Evolutionary conservation across 192 early-diverging fungal genomes (phyloP), one percentile per base, ranked within the genome.

Genomic region (Phycomyces blakesleeanus): DNA sequence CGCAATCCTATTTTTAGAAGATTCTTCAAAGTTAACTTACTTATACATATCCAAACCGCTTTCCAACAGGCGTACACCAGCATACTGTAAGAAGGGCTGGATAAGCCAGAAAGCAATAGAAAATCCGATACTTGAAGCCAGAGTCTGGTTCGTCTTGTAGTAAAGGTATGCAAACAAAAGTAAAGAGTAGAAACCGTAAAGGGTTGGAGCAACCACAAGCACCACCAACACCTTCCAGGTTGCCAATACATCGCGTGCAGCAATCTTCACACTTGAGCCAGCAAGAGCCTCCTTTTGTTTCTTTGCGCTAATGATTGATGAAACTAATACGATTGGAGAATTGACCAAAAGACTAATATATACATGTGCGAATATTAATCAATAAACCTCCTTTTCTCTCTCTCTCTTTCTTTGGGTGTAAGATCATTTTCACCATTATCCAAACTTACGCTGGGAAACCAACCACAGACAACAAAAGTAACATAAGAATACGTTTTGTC

Each of bases 161-260:
- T 34, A 63, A 47, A 67, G 14, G 44, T 58, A 44, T 9, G 25
- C 26, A 27, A 69, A 61, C n/a, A 82, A 67, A 22, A 92, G 40
- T 25, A 87, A 53, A 1, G 87, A 78, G 64, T 92, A 92, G 3
- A 79, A 69, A 4, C 82, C 79, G 64, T 92, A 92, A 27, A 91
- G 74, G 6, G 82, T 39, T 9, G 93, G 93, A 41, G 85, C 80
- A 49, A 92, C 75, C 0, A 85, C 90, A 26, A 89, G 68, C 14
- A 87, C 85, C 24, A 93, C 87, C 9, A 93, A 71, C 27, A 93
- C 77, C 66, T 97, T 97, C 96, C 95, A 97, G 5, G 96, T 95
- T 0, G 91, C 93, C n/a, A 98, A 76, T 9, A 98, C 97, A 70
- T 98, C 97, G 50, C 88, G 83, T 27, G 91, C 97, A 58, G 88